Evolutionary conservation across 208 protist genomes (phyloP).

Genomic region (Zelonia costaricensis): DNA sequence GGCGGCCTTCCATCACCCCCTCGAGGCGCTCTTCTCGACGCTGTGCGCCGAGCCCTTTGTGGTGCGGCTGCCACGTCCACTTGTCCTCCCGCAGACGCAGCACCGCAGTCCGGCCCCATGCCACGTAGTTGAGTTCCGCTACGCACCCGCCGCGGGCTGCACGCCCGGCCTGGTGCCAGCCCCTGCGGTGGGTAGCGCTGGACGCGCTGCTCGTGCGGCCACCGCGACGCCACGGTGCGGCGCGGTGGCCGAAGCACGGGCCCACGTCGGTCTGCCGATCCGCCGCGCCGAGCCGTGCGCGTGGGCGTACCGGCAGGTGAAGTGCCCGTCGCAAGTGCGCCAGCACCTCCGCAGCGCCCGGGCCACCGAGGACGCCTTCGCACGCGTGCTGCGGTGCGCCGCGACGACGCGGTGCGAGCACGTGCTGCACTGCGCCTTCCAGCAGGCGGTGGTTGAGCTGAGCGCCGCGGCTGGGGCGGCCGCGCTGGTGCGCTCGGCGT

Average conservation of each 20-base stretch:
- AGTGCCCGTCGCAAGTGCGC: conserved; percentile 35
- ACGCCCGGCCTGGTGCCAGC: conserved; percentile 7
- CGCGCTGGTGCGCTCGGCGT: conserved; percentile 29
- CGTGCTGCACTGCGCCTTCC: conserved; percentile 32
- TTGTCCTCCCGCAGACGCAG: conserved; percentile 1
- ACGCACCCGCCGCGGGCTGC: not conserved
- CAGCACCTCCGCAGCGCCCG: conserved; percentile 48
- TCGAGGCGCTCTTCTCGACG: conserved; percentile 41
- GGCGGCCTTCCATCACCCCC: conserved; percentile 43
- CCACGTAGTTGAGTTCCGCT: conserved; percentile 6
- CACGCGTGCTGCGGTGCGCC: conserved; percentile 25
- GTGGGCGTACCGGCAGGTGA: conserved; percentile 31
- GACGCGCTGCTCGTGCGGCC: not conserved
- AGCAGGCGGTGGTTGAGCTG: conserved; percentile 19
- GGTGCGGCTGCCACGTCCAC: conserved; percentile 12
- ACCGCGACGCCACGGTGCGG: conserved; percentile 3
- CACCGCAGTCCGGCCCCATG: not conserved
- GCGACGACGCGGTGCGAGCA: conserved; percentile 25
- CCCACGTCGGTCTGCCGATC: conserved; percentile 1
- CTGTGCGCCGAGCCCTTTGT: conserved; percentile 17
- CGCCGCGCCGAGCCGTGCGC: conserved; percentile 3
- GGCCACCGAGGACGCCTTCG: conserved; percentile 45
- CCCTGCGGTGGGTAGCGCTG: not conserved
- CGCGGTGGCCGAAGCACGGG: not conserved
- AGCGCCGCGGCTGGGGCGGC: conserved; percentile 17